Evolutionary conservation across 306 rosid species (phyloP).

Genomic region (barrel medic (Medicago truncatula)): DNA sequence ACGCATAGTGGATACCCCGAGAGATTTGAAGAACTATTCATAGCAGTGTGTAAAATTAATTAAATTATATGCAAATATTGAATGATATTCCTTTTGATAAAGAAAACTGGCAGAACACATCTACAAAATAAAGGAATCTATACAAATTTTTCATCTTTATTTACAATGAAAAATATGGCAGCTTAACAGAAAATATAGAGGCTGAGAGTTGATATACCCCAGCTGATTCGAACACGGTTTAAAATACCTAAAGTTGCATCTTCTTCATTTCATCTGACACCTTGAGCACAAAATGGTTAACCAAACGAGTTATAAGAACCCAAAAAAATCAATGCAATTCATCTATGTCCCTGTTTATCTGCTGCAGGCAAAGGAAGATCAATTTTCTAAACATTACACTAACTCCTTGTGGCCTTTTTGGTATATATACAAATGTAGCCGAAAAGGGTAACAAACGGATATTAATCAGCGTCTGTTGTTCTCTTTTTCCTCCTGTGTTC

Average conservation of each 20-base stretch:
- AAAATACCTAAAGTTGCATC: neutral
- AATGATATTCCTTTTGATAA: neutral
- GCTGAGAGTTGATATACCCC: neutral
- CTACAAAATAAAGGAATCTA: neutral
- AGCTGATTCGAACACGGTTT: neutral
- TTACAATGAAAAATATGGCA: conserved; percentile 2
- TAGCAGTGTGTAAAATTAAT: neutral
- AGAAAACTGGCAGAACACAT: neutral
- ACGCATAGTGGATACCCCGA: neutral
- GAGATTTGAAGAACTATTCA: neutral
- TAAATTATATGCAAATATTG: neutral
- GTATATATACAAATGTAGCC: conserved; percentile 4
- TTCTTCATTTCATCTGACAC: conserved; percentile 7
- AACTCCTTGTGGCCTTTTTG: conserved; percentile 1
- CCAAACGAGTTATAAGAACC: neutral
- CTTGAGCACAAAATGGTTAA: neutral
- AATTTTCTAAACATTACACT: neutral
- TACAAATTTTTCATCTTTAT: conserved; percentile 11
- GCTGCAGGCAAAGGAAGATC: conserved; percentile 18
- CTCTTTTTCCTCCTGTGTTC: conserved; percentile 77
- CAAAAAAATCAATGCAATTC: neutral
- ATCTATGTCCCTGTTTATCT: neutral
- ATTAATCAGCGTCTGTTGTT: conserved; percentile 59
- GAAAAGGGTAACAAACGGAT: neutral
- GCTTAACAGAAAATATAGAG: neutral